Percentiles rank a stretch among this genome's conserved stretches.
These are phyloP conservation scores for Arabis hirsuta DNA, from an alignment of 345 rosid species.

Conservation along the genomic window DNA sequence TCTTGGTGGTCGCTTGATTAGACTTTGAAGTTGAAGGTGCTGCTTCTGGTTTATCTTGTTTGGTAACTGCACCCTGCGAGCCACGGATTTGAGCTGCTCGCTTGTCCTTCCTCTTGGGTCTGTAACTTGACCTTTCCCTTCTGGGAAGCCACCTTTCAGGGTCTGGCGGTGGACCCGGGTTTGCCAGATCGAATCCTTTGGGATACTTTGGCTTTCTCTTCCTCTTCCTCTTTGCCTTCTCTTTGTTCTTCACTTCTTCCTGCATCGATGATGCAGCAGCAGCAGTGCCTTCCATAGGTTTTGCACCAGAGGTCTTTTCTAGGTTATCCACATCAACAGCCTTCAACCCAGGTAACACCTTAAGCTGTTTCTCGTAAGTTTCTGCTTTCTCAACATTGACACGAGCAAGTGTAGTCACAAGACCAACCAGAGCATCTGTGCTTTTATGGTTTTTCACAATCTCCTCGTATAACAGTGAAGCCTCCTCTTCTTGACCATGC, in stretches of 20 bases:
- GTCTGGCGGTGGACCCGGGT: conserved; percentile 98
- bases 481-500: conserved; percentile 83
- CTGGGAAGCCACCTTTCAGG: conserved; percentile 99
- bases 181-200: conserved; percentile 92
- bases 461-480: conserved; percentile 79
- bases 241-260: conserved; percentile 72
- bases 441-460: conserved; percentile 73
- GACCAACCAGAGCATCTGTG: conserved; percentile 78
- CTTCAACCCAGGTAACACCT: conserved; percentile 73
- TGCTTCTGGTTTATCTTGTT: conserved; percentile 73
- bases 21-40: conserved; percentile 48
- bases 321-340: conserved; percentile 72
- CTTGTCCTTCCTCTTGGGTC: conserved; percentile 95
- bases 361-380: conserved; percentile 76
- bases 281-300: conserved; percentile 64
- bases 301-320: conserved; percentile 90
- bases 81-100: conserved; percentile 96
- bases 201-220: conserved; percentile 98
- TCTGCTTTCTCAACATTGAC: conserved; percentile 89
- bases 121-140: conserved; percentile 92
- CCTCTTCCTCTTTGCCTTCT: conserved; percentile 90
- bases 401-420: conserved; percentile 85
- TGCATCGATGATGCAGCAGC: conserved; percentile 41
- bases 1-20: conserved; percentile 42
- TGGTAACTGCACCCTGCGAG: conserved; percentile 82